A percentile compares a stretch with the other conserved stretches of the same genome.
These are phyloP conservation scores for Gynandropsis gynandra DNA, from an alignment of 345 rosid species.

Conservation along the genomic window DNA sequence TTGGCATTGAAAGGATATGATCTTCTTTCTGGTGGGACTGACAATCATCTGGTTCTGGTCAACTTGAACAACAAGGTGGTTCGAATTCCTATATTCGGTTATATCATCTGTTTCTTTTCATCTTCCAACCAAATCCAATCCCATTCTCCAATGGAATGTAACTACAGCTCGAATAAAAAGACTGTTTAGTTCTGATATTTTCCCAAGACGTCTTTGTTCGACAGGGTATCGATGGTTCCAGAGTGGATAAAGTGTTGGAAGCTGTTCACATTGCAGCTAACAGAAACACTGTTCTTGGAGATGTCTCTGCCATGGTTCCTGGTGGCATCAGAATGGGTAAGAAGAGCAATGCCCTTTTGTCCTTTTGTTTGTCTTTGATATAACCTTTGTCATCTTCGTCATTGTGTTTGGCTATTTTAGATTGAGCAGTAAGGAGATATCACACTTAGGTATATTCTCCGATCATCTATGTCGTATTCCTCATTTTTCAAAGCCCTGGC, in stretches of 20 bases:
- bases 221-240: constrained; percentile 91
- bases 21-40: constrained; percentile 98
- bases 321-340: constrained; percentile 99
- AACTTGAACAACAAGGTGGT: constrained; percentile 57
- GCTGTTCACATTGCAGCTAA: constrained; percentile 96
- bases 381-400: too few species aligned
- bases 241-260: constrained; percentile 98
- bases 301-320: constrained; percentile 99
- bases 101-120: neutral
- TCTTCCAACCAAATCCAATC: too few species aligned
- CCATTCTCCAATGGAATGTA: too few species aligned
- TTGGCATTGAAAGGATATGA: constrained; percentile 61
- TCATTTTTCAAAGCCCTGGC: too few species aligned
- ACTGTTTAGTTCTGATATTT: neutral
- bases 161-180: too few species aligned
- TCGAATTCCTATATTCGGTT: constrained; percentile 5
- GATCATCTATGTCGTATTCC: too few species aligned
- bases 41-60: constrained; percentile 94
- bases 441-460: too few species aligned
- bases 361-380: too few species aligned
- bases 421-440: too few species aligned
- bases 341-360: neutral
- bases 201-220: neutral
- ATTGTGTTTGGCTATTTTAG: too few species aligned
- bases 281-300: constrained; percentile 99